phyloP scores from a whole-genome alignment of 129 eudicot genomes.

The Logfia minima region DNA sequence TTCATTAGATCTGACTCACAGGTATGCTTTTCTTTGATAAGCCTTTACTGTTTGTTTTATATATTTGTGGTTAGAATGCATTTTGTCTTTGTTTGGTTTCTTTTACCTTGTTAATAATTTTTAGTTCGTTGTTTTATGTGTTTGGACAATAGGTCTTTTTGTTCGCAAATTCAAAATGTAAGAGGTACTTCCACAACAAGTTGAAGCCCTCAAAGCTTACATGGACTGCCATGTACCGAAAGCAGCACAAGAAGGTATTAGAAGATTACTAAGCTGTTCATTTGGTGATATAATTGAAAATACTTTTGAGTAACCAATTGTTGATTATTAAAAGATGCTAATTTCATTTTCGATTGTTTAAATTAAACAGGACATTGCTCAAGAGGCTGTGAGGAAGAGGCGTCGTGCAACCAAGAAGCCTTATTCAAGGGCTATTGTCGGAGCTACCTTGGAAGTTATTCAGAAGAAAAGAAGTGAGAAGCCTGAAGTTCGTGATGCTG shows the following conservation, averaged over 20 bases:
- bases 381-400: conserved; percentile 30
- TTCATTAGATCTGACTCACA: conserved; percentile 39
- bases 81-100: neutral
- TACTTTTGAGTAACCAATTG: neutral
- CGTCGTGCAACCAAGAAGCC: conserved; percentile 37
- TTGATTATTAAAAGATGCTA: neutral
- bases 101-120: neutral
- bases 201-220: conserved; percentile 61
- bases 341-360: neutral
- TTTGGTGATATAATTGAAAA: neutral
- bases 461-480: conserved; percentile 48
- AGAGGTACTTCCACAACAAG: conserved; percentile 58
- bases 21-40: conserved; percentile 6
- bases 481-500: conserved; percentile 62
- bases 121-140: neutral
- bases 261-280: neutral
- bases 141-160: conserved; percentile 42
- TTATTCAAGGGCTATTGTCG: conserved; percentile 33
- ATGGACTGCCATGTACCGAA: conserved; percentile 63
- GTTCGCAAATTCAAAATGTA: conserved; percentile 59
- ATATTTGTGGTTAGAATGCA: neutral
- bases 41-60: neutral
- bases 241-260: conserved; percentile 62
- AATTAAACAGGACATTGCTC: conserved; percentile 26
- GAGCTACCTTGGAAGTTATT: conserved; percentile 31